phyloP scores from a whole-genome alignment of 2,329 filamentous ascomycete genomes.

The Juglanconis juglandina region DNA sequence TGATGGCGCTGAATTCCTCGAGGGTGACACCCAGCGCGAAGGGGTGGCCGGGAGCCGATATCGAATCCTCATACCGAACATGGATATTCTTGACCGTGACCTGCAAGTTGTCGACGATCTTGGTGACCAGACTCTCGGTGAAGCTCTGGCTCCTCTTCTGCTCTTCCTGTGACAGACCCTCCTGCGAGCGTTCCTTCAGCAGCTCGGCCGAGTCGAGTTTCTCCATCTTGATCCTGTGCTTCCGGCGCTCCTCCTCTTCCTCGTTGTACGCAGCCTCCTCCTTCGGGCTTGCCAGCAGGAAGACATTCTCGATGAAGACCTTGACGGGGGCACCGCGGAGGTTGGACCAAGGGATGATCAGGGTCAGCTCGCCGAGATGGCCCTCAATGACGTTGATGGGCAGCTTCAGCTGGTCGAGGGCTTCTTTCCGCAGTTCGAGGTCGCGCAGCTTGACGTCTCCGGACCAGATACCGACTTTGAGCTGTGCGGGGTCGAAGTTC shows the following conservation, averaged over 20 bases:
- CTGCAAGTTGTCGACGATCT: constrained; percentile 97
- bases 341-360: constrained; percentile 97
- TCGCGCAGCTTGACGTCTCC: constrained; percentile 95
- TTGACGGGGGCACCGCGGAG: constrained; percentile 90
- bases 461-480: constrained; percentile 98
- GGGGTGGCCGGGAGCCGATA: constrained; percentile 90
- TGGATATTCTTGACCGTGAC: constrained; percentile 98
- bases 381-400: constrained; percentile 96
- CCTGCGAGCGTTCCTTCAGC: constrained; percentile 85
- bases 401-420: constrained; percentile 92
- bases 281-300: constrained; percentile 88
- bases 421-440: constrained; percentile 88
- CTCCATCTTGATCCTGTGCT: constrained; percentile 95
- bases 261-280: constrained; percentile 92
- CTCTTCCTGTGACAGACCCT: constrained; percentile 90
- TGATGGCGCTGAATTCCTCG: constrained; percentile 94
- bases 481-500: constrained; percentile 96
- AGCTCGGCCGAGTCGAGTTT: constrained; percentile 96
- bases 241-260: constrained; percentile 83
- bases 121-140: constrained; percentile 88
- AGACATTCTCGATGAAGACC: constrained; percentile 95
- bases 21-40: constrained; percentile 91
- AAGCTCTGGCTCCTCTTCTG: constrained; percentile 98
- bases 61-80: constrained; percentile 94
- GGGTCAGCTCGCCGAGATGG: constrained; percentile 84